Evolutionary conservation across 75 land plant species (phyloP).

Genomic region (Pinus albicaulis): DNA sequence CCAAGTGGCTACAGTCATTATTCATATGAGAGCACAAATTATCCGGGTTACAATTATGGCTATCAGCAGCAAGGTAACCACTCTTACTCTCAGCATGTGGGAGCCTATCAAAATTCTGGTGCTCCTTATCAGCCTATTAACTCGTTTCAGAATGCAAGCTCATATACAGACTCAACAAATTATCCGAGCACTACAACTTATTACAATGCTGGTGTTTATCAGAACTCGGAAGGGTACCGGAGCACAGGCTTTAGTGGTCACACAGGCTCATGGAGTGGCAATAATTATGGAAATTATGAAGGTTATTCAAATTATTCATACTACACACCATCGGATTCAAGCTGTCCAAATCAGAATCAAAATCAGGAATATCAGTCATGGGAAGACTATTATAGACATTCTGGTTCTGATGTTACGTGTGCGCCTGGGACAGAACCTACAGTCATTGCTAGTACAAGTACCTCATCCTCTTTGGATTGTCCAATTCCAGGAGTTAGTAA

Average conservation of each 20-base stretch:
- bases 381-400: slow-evolving; percentile 65
- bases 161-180: slow-evolving; percentile 68
- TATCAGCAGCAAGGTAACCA: slow-evolving; percentile 68
- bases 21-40: slow-evolving; percentile 43
- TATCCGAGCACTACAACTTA: slow-evolving; percentile 66
- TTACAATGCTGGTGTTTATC: slow-evolving; percentile 84
- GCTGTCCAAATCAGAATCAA: slow-evolving; percentile 37
- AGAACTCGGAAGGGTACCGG: slow-evolving; percentile 65
- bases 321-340: slow-evolving; percentile 29
- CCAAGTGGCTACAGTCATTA: slow-evolving; percentile 28
- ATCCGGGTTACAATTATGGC: slow-evolving; percentile 48
- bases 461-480: slow-evolving; percentile 33
- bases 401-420: slow-evolving; percentile 43
- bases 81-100: slow-evolving; percentile 65
- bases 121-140: slow-evolving; percentile 84
- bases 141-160: slow-evolving; percentile 76
- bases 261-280: slow-evolving; percentile 60
- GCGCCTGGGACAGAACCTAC: slow-evolving; percentile 68
- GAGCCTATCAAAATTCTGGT: slow-evolving; percentile 69
- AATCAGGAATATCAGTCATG: slow-evolving; percentile 64
- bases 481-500: slow-evolving; percentile 35
- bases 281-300: slow-evolving; percentile 49
- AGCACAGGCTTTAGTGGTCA: slow-evolving; percentile 47
- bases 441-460: slow-evolving; percentile 15
- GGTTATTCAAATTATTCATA: slow-evolving; percentile 37